Evolutionary conservation across 2,329 filamentous ascomycete species (phyloP), one percentile per base, ranked within the genome.

Genomic region (Phaeoacremonium minimum): DNA sequence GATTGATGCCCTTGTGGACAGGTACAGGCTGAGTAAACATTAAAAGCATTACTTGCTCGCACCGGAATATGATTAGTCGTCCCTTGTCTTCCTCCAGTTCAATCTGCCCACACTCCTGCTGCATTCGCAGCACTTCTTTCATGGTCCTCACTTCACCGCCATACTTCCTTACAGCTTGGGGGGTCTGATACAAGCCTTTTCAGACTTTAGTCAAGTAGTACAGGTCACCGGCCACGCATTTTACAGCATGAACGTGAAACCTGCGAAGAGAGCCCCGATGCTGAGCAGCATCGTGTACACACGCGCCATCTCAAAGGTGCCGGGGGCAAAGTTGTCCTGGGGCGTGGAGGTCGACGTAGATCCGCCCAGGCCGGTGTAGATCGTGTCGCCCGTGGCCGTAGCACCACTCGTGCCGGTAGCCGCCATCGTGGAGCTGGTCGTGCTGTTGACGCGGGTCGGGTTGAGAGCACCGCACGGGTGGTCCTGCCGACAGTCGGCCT

Each of bases 391-490:
- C 19, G 56, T 55, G 6, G 54, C 47, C 16, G 56, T 49, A 15
- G 57, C 52, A 2, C 59, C 57, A 29, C 48, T 35, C 32, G 49
- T 37, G 12, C 46, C 38, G 16, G 66, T 61, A 13, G 66, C 51
- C 5, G 65, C 55, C 7, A 68, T 55, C 8, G 63, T 61, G 13
- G 68, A 60, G 14, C 66, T 63, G 7, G 69, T 60, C 6, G 75
- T 75, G 5, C 57, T 49, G 61, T 87, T 88, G 57, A 67, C 60
- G 38, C 67, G 69, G 29, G 60, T 74, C 12, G 86, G 85, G 53
- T 75, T 65, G 49, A 69, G 69, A 26, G 85, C 85, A 56, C 86
- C 85, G 58, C 86, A 91, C 4, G 80, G 84, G 63, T 88, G 67
- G 44, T 89, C 64, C 49, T 75, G 51, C 37, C 74, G 70, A 66